Base-by-base conservation (phyloP, 768 basidiomycete species). In the Macrocybe gigantea region DNA sequence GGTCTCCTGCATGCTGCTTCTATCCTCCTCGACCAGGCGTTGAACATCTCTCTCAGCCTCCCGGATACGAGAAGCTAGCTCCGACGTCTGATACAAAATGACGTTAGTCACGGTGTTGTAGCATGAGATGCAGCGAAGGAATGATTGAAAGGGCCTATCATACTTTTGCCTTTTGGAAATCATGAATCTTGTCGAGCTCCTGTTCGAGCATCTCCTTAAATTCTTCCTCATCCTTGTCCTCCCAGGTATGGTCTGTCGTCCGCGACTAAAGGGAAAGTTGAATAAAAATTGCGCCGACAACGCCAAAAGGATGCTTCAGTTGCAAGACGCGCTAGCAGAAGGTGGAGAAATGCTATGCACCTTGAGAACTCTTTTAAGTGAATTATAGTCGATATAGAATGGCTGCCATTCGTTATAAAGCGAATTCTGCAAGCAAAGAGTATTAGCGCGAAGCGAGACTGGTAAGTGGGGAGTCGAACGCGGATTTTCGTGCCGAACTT, bases 111-210 rank as follows among this genome's bases (percentile, higher is more conserved):
- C 37, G 12, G 32, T 12, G 33, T 44, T 15, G 12, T 22, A 22
- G 22, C 33, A 14, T 45, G n/a, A 37, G 10, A 43, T 32, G 48
- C 22, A 34, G 45, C 41, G 8, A 38, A 37, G 35, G n/a, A 33
- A 31, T 31, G 32, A 29, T 43, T 22, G 35, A 47, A 44, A 32
- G 43, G 48, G 52, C 15, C 6, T 22, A 41, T 49, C 61, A 58
- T 46, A 85, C 91, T 80, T 96, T 98, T 33, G 74, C 70, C 61
- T 84, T 88, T 63, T 98, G 95, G 61, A 98, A 98, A 59, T 85
- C 83, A 56, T 94, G 86, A 38, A 97, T 84, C 70, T 98, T 98
- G 60, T 93, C 89, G 32, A 98, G 75, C 69, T 98, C 93, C 49
- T 72, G 73, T 58, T 88, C 85, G 47, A 97, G 80, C 71, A 85